Conservation (phyloP, 108 stramenopile genomes). For the Schizochytrium sp. region DNA sequence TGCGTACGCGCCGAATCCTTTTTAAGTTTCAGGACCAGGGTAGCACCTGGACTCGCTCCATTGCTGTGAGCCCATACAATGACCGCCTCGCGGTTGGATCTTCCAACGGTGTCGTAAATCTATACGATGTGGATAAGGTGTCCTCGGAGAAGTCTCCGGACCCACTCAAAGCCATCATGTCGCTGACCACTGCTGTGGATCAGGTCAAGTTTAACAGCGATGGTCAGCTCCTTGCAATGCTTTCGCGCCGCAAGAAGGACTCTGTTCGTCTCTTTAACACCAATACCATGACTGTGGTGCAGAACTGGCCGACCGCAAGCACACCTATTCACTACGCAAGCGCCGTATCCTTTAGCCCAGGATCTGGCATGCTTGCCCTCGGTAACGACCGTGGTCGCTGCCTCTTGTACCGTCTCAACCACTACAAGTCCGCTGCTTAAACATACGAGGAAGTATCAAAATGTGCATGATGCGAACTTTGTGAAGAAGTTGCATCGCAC, state of each 20-base stretch:
- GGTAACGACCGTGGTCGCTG: constrained; percentile 97
- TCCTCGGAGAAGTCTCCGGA: not conserved
- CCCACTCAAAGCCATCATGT: constrained; percentile 93
- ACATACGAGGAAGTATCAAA: not conserved
- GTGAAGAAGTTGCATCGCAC: no score
- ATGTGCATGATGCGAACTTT: not conserved
- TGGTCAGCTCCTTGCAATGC: constrained; percentile 92
- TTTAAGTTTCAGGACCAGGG: constrained; percentile 91
- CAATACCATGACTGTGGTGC: constrained; percentile 89
- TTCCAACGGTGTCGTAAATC: constrained; percentile 94
- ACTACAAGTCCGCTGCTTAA: constrained; percentile 60
- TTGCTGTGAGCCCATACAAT: constrained; percentile 76
- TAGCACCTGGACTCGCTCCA: constrained; percentile 84
- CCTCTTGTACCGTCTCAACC: constrained; percentile 84
- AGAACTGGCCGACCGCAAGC: constrained; percentile 96
- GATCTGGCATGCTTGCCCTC: constrained; percentile 84
- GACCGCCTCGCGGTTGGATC: constrained; percentile 87
- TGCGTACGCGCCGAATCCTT: constrained; percentile 83
- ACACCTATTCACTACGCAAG: constrained; percentile 94
- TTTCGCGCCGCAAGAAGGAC: constrained; percentile 85
- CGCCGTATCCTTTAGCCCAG: constrained; percentile 91
- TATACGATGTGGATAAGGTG: constrained; percentile 76
- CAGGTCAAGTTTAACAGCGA: constrained; percentile 85
- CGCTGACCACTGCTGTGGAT: constrained; percentile 87
- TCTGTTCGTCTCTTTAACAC: constrained; percentile 89